These are phyloP conservation scores for Dovyalis caffra DNA, from an alignment of 345 rosid genomes.

Conservation along the genomic window DNA sequence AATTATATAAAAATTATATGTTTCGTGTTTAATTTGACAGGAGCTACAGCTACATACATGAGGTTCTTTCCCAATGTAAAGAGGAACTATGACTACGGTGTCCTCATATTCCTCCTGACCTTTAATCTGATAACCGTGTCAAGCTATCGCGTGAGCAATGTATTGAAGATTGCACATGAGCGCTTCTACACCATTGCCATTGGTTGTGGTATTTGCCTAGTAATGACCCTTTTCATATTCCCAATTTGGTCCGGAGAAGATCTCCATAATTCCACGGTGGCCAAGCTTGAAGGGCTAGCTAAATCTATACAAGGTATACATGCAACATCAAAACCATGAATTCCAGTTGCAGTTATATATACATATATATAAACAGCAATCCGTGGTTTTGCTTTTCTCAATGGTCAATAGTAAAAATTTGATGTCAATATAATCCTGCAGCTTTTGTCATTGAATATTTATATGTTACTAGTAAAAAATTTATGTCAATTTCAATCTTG, in stretches of 20 bases:
- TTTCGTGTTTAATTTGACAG: constrained; percentile 33
- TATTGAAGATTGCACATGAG: constrained; percentile 58
- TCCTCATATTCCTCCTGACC: constrained; percentile 81
- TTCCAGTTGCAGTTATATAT: too few relatives aligned
- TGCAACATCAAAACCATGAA: neutral
- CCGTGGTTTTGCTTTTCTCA: too few relatives aligned
- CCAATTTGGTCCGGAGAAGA: constrained; percentile 93
- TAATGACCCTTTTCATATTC: constrained; percentile 64
- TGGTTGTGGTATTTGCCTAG: constrained; percentile 76
- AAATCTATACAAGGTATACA: constrained; percentile 63
- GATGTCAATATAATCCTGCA: constrained; percentile 20
- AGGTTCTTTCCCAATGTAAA: constrained; percentile 81
- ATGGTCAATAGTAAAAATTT: too few relatives aligned
- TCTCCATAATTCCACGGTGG: constrained; percentile 65
- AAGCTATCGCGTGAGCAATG: constrained; percentile 62
- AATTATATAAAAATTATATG: neutral
- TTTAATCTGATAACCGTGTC: constrained; percentile 81
- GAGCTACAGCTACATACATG: constrained; percentile 64
- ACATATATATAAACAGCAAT: too few relatives aligned
- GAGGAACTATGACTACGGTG: constrained; percentile 86
- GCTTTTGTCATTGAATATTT: constrained; percentile 76
- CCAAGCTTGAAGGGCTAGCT: constrained; percentile 75
- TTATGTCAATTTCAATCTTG: neutral
- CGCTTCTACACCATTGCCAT: constrained; percentile 66
- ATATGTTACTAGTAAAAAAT: too few relatives aligned